phyloP scores from a whole-genome alignment of 2,329 filamentous ascomycete species.

The Epichloe sylvatica region DNA sequence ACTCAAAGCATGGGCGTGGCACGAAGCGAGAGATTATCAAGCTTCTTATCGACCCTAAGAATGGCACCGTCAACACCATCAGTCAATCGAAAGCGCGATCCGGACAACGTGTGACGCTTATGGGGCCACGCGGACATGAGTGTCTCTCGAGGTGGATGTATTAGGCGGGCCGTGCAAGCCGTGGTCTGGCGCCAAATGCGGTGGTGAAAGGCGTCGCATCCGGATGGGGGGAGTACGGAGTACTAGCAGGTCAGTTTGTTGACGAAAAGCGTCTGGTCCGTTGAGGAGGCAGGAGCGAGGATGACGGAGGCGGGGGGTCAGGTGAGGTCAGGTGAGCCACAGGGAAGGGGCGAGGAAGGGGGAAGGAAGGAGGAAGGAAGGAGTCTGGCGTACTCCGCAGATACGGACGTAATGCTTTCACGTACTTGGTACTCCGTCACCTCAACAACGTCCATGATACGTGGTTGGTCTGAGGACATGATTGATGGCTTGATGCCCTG shows the following conservation, averaged over 20 bases:
- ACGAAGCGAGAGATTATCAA: background rate
- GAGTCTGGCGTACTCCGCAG: conserved; percentile 1
- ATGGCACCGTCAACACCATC: background rate
- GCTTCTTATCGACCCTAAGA: background rate
- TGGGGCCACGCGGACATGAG: background rate
- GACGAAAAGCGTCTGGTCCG: background rate
- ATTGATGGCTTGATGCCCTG: background rate
- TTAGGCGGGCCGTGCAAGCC: background rate
- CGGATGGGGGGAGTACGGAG: background rate
- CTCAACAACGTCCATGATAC: background rate
- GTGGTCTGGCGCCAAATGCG: background rate
- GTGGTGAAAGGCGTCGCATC: background rate
- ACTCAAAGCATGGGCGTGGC: background rate
- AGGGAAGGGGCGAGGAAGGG: background rate
- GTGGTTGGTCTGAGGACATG: background rate
- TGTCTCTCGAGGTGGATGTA: background rate
- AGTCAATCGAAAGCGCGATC: background rate
- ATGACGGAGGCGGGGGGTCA: background rate
- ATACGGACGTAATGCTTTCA: conserved; percentile 16
- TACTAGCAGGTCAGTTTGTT: background rate
- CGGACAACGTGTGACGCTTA: conserved; percentile 2
- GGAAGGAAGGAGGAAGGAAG: background rate
- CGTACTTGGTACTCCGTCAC: conserved; percentile 2
- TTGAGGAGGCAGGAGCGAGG: background rate
- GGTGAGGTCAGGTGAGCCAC: background rate